phyloP scores from a whole-genome alignment of 805 yeast species.

The Ogataea nonfermentans region DNA sequence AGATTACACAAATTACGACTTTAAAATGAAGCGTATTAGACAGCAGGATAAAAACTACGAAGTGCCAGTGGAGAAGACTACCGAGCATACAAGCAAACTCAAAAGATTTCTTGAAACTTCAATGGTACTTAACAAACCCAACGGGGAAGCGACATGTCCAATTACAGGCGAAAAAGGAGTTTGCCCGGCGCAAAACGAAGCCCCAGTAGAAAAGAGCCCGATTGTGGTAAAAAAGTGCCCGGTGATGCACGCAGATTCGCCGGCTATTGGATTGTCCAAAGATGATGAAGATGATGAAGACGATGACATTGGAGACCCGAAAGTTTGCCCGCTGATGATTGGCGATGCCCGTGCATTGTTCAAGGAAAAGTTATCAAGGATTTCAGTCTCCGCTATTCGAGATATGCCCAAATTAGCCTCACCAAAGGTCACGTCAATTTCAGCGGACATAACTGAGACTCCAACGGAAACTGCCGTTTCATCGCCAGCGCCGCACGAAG shows the following conservation, averaged over 20 bases:
- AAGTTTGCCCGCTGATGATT: constrained; percentile 46
- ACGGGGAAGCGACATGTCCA: constrained; percentile 19
- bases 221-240: constrained; percentile 28
- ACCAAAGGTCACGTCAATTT: constrained; percentile 26
- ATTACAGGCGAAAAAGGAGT: constrained; percentile 25
- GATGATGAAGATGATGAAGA: constrained; percentile 24
- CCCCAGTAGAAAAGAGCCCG: constrained; percentile 2
- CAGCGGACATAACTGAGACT: constrained; percentile 24
- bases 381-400: constrained; percentile 32
- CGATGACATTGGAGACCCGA: constrained; percentile 35
- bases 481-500: background rate
- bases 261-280: constrained; percentile 2
- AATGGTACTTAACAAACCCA: constrained; percentile 15
- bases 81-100: constrained; percentile 33
- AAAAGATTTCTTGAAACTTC: constrained; percentile 34
- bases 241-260: constrained; percentile 24
- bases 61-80: constrained; percentile 26
- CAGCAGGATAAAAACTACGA: constrained; percentile 17
- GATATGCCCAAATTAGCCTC: constrained; percentile 23
- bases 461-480: constrained; percentile 3
- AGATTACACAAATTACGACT: constrained; percentile 33
- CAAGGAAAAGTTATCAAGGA: constrained; percentile 34
- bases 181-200: constrained; percentile 23
- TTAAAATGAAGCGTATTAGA: constrained; percentile 25
- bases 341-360: constrained; percentile 41